A percentile compares a stretch with the other conserved stretches of the same genome.
Evolutionary conservation across 2,329 filamentous ascomycete species (phyloP).

Genomic region (Xylaria digitata): DNA sequence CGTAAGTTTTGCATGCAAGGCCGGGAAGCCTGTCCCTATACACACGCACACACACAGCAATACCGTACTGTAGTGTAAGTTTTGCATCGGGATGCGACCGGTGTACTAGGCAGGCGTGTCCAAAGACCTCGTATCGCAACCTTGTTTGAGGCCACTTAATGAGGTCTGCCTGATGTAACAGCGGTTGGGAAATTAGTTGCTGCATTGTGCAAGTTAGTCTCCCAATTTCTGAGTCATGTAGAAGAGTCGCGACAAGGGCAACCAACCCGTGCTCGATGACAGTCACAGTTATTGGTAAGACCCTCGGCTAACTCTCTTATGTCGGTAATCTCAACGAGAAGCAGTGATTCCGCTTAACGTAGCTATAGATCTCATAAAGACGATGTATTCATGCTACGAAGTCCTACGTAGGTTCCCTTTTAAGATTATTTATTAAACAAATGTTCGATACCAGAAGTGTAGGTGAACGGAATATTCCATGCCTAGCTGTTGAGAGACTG

Average conservation of each 20-base stretch:
- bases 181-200: conserved; percentile 15
- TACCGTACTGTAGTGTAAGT: background rate
- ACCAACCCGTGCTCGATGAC: background rate
- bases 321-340: background rate
- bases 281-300: background rate
- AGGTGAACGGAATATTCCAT: conserved; percentile 23
- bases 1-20: conserved; percentile 30
- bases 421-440: background rate
- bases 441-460: background rate
- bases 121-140: conserved; percentile 1
- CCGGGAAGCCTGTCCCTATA: conserved; percentile 17
- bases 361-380: conserved; percentile 1
- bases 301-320: conserved; percentile 1
- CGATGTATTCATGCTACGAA: background rate
- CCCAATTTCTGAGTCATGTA: conserved; percentile 9
- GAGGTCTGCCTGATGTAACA: conserved; percentile 1
- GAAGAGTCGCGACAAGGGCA: background rate
- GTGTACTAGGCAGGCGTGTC: conserved; percentile 17
- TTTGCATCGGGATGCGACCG: conserved; percentile 22
- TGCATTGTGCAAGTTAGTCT: background rate
- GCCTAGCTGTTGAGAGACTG: conserved; percentile 4
- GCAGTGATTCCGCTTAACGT: background rate
- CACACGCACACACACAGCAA: conserved; percentile 3
- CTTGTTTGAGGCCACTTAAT: conserved; percentile 9
- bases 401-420: too few species aligned